These are phyloP conservation scores for Irpex sp. DNA, from an alignment of 1,284 basidiomycete species.

Conservation along the genomic window DNA sequence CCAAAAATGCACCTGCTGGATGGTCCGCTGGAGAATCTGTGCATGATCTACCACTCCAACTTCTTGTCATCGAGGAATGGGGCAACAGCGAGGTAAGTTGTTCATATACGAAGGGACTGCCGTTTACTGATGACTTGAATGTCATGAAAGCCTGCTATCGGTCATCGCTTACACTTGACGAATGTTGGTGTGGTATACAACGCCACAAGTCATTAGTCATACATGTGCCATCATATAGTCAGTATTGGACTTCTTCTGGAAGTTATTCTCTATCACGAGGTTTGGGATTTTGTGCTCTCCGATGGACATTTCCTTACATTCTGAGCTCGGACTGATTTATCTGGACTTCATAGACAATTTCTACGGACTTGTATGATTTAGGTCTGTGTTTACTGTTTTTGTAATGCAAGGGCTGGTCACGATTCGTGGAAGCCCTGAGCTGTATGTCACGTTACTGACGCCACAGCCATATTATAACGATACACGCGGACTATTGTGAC, in stretches of 20 bases:
- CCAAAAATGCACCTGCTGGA: slow-evolving; percentile 33
- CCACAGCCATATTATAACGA: too few relatives aligned
- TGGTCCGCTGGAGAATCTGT: slow-evolving; percentile 33
- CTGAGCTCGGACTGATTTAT: not conserved
- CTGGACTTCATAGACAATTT: slow-evolving; percentile 4
- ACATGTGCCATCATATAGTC: not conserved
- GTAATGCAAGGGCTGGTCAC: too few relatives aligned
- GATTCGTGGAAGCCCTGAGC: too few relatives aligned
- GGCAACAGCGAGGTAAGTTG: slow-evolving; percentile 31
- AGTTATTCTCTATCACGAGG: too few relatives aligned
- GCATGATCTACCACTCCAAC: slow-evolving; percentile 32
- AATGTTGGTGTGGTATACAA: slow-evolving; percentile 3
- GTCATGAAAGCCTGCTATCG: not conserved
- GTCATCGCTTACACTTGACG: not conserved
- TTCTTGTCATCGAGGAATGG: slow-evolving; percentile 46
- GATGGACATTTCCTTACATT: too few relatives aligned
- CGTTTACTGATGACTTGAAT: not conserved
- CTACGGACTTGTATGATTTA: too few relatives aligned
- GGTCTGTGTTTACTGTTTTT: too few relatives aligned
- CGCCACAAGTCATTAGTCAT: not conserved
- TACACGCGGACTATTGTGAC: too few relatives aligned
- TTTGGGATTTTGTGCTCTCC: too few relatives aligned
- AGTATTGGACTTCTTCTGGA: too few relatives aligned
- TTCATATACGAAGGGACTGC: not conserved
- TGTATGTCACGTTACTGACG: too few relatives aligned